Evolutionary conservation across 768 basidiomycete genomes (phyloP), one percentile per base, ranked within the genome.

Genomic region (Naganishia vishniacii): DNA sequence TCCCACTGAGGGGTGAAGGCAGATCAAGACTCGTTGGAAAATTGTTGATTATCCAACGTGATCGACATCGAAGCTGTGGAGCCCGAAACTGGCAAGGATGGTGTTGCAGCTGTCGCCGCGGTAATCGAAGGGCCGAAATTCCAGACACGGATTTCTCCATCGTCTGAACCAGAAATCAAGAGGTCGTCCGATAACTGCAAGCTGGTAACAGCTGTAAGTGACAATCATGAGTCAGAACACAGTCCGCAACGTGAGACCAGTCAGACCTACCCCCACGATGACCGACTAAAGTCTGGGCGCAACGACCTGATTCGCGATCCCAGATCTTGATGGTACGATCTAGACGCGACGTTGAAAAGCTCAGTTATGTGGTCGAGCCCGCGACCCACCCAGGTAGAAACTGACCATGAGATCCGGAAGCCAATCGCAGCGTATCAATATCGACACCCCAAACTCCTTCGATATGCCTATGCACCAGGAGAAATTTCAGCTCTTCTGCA

Each of bases 401-500:
- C 84, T 66, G 53, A 91, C 92, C 85, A 73, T 98, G 94, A 72
- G 91, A 93, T 7, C 86, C 93, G 59, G 89, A 92, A 26, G 92
- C 91, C 51, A 99, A 80, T 59, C 94, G 82, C 71, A 98, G 81
- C 73, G 91, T 88, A 77, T 99, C 92, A 68, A 87, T 86, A 25
- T 91, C 91, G 31, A 98, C 88, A 3, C 86, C 86, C 95, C 95
- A 99, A 18, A 99, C 91, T 60, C 95, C 95, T 74, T 99, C 95
- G 70, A 98, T 92, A 76, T 97, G 93, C 1, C 53, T 56, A 13
- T 31, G n/a, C 11, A 20, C 11, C 42, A 61, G 65, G 20, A 16
- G 9, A 16, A 15, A 59, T 13, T 32, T 60, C 31, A 41, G 49
- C 18, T 26, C 26, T 23, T 41, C 40, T 34, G 7, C n/a, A n/a